phyloP scores from a whole-genome alignment of 164 flowering plant genomes.

The Kalanchoe fedtschenkoi region DNA sequence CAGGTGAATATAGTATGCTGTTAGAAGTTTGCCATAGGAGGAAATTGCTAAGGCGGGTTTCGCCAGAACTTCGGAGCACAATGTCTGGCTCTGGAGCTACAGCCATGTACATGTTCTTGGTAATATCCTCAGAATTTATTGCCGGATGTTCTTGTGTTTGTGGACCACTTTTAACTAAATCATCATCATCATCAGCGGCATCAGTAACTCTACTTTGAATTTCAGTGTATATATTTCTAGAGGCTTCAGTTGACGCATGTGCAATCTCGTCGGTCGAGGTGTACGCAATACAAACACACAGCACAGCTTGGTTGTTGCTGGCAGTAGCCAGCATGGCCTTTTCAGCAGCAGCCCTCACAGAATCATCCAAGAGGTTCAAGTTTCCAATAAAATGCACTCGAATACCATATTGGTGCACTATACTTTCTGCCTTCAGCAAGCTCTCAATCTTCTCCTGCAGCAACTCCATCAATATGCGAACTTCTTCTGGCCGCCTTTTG shows the following conservation, averaged over 20 bases:
- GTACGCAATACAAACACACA: constrained; percentile 56
- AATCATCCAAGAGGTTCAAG: constrained; percentile 39
- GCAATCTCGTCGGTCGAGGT: constrained; percentile 63
- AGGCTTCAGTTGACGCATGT: constrained; percentile 41
- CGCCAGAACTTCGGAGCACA: constrained; percentile 63
- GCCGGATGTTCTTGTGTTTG: constrained; percentile 4
- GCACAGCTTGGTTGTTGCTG: constrained; percentile 26
- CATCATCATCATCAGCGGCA: constrained; percentile 2
- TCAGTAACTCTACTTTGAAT: background rate
- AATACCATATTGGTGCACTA: constrained; percentile 43
- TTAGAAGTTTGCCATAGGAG: constrained; percentile 63
- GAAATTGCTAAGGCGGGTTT: constrained; percentile 76
- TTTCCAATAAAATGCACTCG: constrained; percentile 54
- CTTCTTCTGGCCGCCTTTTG: constrained; percentile 56
- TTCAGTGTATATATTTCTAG: constrained; percentile 20
- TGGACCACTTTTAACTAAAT: background rate
- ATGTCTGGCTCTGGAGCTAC: constrained; percentile 67
- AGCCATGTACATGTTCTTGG: constrained; percentile 53
- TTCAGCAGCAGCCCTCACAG: constrained; percentile 50
- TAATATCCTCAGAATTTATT: constrained; percentile 39
- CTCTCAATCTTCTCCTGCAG: constrained; percentile 54
- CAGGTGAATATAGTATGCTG: constrained; percentile 42
- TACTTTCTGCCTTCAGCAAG: constrained; percentile 35
- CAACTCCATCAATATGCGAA: constrained; percentile 47
- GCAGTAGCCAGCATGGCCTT: constrained; percentile 50